Evolutionary conservation across 441 rosid species (phyloP), one percentile per base, ranked within the genome.

Genomic region (Manihot esculenta): DNA sequence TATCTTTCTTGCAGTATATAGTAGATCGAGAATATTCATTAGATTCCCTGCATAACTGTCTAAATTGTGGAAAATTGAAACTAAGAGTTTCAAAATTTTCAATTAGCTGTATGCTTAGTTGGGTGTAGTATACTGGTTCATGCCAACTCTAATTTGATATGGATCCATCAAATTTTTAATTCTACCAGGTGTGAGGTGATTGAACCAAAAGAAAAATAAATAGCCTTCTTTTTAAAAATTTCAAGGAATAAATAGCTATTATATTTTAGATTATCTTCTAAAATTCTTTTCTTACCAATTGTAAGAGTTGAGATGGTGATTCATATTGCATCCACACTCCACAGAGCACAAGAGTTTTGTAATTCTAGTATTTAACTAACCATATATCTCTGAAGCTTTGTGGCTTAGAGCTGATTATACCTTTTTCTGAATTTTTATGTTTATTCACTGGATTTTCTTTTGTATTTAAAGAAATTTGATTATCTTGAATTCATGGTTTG

Each of bases 221-320:
- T n/a, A n/a, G n/a, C n/a, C 53, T 17, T 53, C 62, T 14, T 45
- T 45, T 45, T 5, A 24, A 55, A 38, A 8, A 14, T 18, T 69
- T 53, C 26, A 48, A 59, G 60, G 53, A 24, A 66, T 61, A n/a
- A 62, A 41, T 33, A 30, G 55, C 54, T 18, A 57, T 26, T 51
- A 15, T 26, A 45, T 14, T 35, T 59, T 38, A 7, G 3, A 56
- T n/a, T 59, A 20, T 41, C 42, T 54, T 47, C 24, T 61, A 38
- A 67, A 48, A 50, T 23, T 23, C 57, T 64, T 72, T 66, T 67
- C 45, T 47, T 66, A 44, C 11, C 62, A 50, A 50, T 49, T 66
- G 4, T 71, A 27, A n/a, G 49, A 18, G 18, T 35, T 18, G 33
- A 17, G 55, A 24, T 44, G 63, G 21, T 42, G 50, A 69, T 10